phyloP scores from a whole-genome alignment of 1,139 yeast genomes.

The Zygosaccharomyces pseudobailii region DNA sequence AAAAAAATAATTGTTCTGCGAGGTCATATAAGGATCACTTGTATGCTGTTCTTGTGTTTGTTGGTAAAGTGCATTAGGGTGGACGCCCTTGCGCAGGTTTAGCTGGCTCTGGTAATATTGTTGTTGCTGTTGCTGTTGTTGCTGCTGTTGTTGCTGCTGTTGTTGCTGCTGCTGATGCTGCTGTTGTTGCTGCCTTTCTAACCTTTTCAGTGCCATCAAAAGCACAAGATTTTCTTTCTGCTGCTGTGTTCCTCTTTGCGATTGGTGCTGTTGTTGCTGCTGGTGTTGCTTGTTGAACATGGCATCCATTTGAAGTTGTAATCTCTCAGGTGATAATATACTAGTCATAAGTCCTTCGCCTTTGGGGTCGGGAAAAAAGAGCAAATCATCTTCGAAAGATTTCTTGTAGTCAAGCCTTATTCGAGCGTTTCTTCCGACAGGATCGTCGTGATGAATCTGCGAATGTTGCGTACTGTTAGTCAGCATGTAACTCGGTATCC shows the following conservation, averaged over 20 bases:
- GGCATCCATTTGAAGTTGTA: constrained; percentile 1
- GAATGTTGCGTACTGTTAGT: constrained; percentile 4
- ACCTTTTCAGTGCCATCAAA: constrained; percentile 17
- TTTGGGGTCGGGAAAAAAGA: constrained; percentile 26
- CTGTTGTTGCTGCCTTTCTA: constrained; percentile 22
- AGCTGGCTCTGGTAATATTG: constrained; percentile 3
- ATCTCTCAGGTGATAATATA: not conserved
- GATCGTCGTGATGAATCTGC: constrained; percentile 15
- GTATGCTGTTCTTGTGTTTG: constrained; percentile 6
- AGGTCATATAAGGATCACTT: constrained; percentile 6
- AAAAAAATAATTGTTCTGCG: constrained; percentile 6
- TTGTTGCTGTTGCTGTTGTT: constrained; percentile 11
- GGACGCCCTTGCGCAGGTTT: constrained; percentile 1
- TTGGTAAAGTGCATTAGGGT: constrained; percentile 1
- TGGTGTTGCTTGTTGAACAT: not conserved
- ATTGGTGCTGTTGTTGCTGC: constrained; percentile 5
- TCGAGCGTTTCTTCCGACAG: constrained; percentile 23
- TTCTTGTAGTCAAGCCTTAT: constrained; percentile 24
- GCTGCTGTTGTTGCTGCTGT: constrained; percentile 15
- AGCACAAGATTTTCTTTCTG: constrained; percentile 18
- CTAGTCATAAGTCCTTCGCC: constrained; percentile 4
- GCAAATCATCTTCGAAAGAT: constrained; percentile 27
- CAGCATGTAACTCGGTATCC: constrained; percentile 1
- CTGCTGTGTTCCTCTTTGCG: constrained; percentile 4
- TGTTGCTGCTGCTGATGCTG: constrained; percentile 20